Evolutionary conservation across 768 basidiomycete genomes (phyloP), one percentile per base, ranked within the genome.

Genomic region (Naganishia onofrii): DNA sequence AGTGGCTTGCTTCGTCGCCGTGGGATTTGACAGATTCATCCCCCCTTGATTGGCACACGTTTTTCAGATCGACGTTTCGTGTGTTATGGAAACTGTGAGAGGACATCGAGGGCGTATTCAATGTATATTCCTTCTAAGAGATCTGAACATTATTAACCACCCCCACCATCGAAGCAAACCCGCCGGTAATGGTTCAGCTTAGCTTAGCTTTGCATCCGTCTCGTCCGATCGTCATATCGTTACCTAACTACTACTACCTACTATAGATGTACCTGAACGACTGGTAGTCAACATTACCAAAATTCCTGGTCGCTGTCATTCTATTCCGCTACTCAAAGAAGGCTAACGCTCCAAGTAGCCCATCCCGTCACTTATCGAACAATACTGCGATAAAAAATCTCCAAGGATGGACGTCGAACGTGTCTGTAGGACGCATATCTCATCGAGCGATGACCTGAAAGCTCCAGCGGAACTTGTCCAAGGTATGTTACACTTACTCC

Each of bases 361-460:
- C 42, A 42, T 42, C 28, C 26, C 44, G 3, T 65, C 44, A 13
- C 23, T 17, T 65, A 26, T 32, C 19, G 8, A 51, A 15, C 1
- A 46, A 34, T 2, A 10, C 9, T n/a, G 34, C 7, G 53, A 8
- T 31, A 12, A 51, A 3, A 15, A 31, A 52, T 21, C 2, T 13
- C 12, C 29, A 44, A 64, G 67, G 23, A 80, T 80, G 79, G 79
- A 80, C 74, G 73, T 78, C 34, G 51, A 73, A 28, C 72, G 79
- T 4, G 63, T 79, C 7, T 75, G 80, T 13, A 74, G 76, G 38
- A 81, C 80, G 21, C 76, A 80, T 32, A 76, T 82, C 53, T 75
- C 78, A 6, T 74, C 76, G 13, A 74, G 72, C 12, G 78, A 79
- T 28, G 32, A 36, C 13, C 72, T 78, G 2, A 72, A 70, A 10